These are phyloP conservation scores for Entomortierella beljakovae DNA, from an alignment of 192 early-diverging fungal genomes.

Conservation along the genomic window DNA sequence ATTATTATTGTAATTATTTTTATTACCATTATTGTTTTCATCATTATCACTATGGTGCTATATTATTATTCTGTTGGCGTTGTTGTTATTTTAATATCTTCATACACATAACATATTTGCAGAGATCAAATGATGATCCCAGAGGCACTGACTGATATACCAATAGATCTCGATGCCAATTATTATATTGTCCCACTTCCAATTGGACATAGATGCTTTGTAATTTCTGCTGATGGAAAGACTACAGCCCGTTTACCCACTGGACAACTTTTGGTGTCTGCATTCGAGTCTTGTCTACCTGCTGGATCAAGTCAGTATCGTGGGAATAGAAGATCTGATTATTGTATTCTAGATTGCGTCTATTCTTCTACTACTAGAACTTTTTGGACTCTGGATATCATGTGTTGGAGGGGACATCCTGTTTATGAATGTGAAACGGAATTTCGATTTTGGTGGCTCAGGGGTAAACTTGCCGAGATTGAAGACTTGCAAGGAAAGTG, in stretches of 20 bases:
- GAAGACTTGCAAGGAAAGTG: constrained; percentile 50
- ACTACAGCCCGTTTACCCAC: constrained; percentile 23
- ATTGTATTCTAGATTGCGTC: constrained; percentile 70
- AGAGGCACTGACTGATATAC: constrained; percentile 62
- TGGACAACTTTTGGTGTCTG: constrained; percentile 22
- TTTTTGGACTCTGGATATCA: constrained; percentile 68
- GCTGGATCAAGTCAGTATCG: constrained; percentile 60
- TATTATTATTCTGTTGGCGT: no score
- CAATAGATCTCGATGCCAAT: constrained; percentile 58
- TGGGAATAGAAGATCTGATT: constrained; percentile 63
- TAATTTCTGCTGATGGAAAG: constrained; percentile 63
- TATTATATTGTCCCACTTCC: constrained; percentile 68
- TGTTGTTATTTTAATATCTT: background rate
- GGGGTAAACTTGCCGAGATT: constrained; percentile 59
- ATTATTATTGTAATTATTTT: no score
- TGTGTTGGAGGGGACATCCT: constrained; percentile 73
- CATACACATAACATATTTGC: background rate
- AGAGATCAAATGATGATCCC: constrained; percentile 71
- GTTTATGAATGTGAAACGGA: constrained; percentile 73
- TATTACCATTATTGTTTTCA: no score
- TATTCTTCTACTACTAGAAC: constrained; percentile 62
- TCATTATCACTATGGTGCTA: no score
- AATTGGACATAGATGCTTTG: constrained; percentile 67
- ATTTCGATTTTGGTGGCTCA: constrained; percentile 66
- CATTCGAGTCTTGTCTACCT: constrained; percentile 65